Base-by-base conservation (phyloP, 1,284 basidiomycete species). In the Microstroma glucosiphilum region DNA sequence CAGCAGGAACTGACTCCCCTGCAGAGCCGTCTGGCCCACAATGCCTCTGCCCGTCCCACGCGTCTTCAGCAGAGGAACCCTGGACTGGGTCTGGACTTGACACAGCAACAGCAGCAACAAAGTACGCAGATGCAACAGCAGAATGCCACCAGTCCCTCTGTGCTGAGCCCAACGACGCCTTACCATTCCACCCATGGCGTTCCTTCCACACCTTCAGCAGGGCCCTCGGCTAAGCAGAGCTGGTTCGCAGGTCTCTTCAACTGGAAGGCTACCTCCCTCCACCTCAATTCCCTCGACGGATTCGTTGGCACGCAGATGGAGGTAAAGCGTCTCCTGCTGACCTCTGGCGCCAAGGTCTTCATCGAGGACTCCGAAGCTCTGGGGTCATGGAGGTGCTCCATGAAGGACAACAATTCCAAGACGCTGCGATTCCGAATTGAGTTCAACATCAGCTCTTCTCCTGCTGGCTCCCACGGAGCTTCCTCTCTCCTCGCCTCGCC, bases 201-300 rank as follows among this genome's bases (percentile, higher is more conserved):
- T 19, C 51, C 51, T 19, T 13, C 13, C 19, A 54, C 51, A 7
- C 51, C 51, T 15, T 17, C 17, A 6, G 25, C 21, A 7, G 15
- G 21, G 19, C 21, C 51, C 25, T 21, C 21, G 13, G 26, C 51
- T 7, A 89, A 88, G 78, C 86, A 88, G 56, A 86, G 86, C 62
- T 96, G 93, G 93, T 87, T 97, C 69, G 86, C 87, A 59, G 89
- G 88, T 67, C 84, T 96, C 55, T 94, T 96, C 85, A 89, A 87
- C 75, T 88, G 90, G 83, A 90, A 88, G 74, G 86, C 89, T 0
- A 82, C 85, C 17, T 84, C 82, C 15, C 87, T 86, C 78, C 69
- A 67, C 21, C 69, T 78, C 58, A 69, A 74, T 69, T 73, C 73
- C 25, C 66, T 64, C 17, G 70, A 74, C 83, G 88, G 87, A 67